These are phyloP conservation scores for Plantago major DNA, from an alignment of 257 asterid species.

Conservation along the genomic window DNA sequence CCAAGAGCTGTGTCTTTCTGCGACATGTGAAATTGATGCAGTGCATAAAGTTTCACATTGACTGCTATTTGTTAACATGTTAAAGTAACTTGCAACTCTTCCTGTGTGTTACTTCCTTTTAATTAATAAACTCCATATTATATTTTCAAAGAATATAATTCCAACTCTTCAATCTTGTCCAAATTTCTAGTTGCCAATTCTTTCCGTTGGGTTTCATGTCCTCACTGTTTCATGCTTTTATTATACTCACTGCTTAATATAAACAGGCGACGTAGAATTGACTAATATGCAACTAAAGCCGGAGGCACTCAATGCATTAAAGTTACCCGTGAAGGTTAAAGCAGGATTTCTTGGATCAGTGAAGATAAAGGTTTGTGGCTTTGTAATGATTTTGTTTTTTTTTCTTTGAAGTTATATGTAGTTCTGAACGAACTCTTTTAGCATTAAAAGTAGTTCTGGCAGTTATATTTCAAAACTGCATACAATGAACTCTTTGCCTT, in stretches of 20 bases:
- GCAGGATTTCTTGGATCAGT: constrained; percentile 99
- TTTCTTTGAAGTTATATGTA: too few species aligned
- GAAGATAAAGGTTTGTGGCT: constrained; percentile 79
- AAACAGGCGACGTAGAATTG: constrained; percentile 86
- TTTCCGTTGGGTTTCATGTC: background rate
- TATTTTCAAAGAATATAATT: too few species aligned
- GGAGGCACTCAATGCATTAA: constrained; percentile 96
- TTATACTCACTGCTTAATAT: constrained; percentile 18
- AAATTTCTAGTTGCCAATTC: background rate
- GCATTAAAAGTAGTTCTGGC: too few species aligned
- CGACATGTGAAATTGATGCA: background rate
- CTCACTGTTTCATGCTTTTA: background rate
- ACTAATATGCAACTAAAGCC: constrained; percentile 97
- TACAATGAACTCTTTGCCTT: too few species aligned
- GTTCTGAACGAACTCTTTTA: too few species aligned
- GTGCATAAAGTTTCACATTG: background rate
- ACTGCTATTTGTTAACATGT: background rate
- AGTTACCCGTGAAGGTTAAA: constrained; percentile 95
- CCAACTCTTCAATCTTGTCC: too few species aligned
- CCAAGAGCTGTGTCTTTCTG: too few species aligned
- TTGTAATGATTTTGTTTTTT: background rate
- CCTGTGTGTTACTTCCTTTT: background rate
- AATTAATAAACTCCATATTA: too few species aligned
- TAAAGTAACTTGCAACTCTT: background rate
- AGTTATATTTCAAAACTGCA: too few species aligned